Base-by-base conservation (phyloP, 768 basidiomycete genomes). In the Crassisporium funariophilum region DNA sequence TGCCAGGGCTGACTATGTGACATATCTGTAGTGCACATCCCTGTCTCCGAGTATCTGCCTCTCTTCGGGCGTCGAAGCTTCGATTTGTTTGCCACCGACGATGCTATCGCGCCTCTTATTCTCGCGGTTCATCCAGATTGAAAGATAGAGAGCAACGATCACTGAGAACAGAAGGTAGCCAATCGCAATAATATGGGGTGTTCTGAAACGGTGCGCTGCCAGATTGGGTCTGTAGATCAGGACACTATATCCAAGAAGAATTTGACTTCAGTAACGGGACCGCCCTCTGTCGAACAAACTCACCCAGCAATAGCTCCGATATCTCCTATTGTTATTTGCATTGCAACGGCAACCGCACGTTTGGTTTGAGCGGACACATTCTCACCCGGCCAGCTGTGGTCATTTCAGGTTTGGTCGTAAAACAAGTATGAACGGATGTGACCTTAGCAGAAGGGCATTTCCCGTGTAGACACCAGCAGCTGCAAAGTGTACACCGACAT, bases 361-460 rank as follows among this genome's bases (percentile, higher is more conserved):
- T 84, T 84, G 3, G 82, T 84, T 54, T 84, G 83, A 9, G 77
- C 79, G 10, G 81, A 81, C n/a, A 86, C 81, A 51, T 84, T 84
- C 61, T 85, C 83, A 13, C 77, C 72, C 1, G 82, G 80, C 79
- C 83, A 84, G 44, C 76, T 74, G 50, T 31, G 24, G 3, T 7
- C 15, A 36, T 11, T 21, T 21, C 21, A 16, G 21, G n/a, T 6
- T 13, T 21, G n/a, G 33, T 27, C 2, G 13, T 13, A 13, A 12
- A 21, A 44, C n/a, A 36, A 8, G 13, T n/a, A 24, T 10, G 35
- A 40, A 33, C n/a, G 16, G 20, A 17, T 39, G 58, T 17, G 20
- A 76, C 80, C 78, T 79, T 13, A 84, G 60, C 25, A 84, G 65
- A 8, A 83, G 62, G 1, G 81, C 74, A 54, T 78, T 82, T 10